Conservation (phyloP, 139 green algal species). For the Chlorella vulgaris region DNA sequence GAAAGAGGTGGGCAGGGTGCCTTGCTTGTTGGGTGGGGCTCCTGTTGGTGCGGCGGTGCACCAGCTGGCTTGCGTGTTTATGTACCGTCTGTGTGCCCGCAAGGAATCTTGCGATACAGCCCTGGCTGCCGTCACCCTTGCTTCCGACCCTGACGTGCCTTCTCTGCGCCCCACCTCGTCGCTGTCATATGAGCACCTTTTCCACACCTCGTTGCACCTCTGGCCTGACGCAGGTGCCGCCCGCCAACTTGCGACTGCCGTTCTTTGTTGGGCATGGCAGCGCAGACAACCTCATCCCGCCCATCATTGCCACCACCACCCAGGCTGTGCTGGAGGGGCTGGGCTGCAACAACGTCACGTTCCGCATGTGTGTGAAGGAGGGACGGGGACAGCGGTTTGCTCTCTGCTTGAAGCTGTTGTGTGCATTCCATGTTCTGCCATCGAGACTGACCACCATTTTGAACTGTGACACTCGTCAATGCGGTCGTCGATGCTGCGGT, state of each 20-base stretch:
- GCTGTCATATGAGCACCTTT: too few relatives aligned
- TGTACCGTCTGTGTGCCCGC: background rate
- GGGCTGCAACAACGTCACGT: constrained; percentile 23
- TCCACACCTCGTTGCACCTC: background rate
- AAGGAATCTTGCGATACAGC: too few relatives aligned
- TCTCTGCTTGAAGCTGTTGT: background rate
- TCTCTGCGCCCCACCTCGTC: too few relatives aligned
- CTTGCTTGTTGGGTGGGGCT: background rate
- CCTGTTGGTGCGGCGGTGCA: background rate
- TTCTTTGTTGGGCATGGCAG: constrained; percentile 50
- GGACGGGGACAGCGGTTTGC: background rate
- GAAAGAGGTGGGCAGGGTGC: background rate
- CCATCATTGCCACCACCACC: constrained; percentile 17
- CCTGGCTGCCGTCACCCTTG: too few relatives aligned
- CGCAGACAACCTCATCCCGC: constrained; percentile 47
- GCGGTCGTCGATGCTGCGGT: too few relatives aligned
- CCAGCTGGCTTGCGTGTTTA: too few relatives aligned
- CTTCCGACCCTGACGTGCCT: too few relatives aligned
- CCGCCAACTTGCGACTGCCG: constrained; percentile 32
- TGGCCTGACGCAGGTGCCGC: constrained; percentile 2
- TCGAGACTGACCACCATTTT: too few relatives aligned
- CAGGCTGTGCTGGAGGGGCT: constrained; percentile 27
- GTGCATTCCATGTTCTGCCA: too few relatives aligned
- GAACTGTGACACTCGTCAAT: too few relatives aligned
- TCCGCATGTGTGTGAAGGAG: constrained; percentile 17